Percentiles rank a stretch among this genome's conserved stretches.
Conservation (phyloP, 192 early-diverging fungal genomes). For the Dispira parvispora region DNA sequence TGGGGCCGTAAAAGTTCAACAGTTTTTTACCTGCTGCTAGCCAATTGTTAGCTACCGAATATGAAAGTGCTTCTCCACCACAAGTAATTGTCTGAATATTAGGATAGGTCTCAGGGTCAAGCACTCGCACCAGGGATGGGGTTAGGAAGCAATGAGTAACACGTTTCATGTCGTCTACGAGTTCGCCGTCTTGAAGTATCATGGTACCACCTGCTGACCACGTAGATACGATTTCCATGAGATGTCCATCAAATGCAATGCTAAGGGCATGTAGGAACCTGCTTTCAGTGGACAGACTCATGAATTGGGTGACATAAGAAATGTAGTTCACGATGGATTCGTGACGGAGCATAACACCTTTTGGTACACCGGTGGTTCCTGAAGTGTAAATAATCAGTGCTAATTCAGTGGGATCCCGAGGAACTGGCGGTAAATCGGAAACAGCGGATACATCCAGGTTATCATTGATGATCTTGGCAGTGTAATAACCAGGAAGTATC, state of each 20-base stretch:
- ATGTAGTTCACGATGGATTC: background rate
- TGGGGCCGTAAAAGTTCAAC: background rate
- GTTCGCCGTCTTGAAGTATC: slow-evolving; percentile 6
- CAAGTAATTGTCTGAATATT: background rate
- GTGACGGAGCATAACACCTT: background rate
- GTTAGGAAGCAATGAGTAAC: background rate
- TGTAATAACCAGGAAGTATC: background rate
- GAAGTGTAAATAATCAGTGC: slow-evolving; percentile 8
- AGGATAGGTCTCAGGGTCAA: background rate
- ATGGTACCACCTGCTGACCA: background rate
- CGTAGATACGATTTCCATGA: background rate
- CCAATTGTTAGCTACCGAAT: no score
- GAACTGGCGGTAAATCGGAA: background rate
- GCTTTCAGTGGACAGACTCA: background rate
- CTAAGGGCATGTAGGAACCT: slow-evolving; percentile 5
- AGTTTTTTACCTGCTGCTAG: background rate
- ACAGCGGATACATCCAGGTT: background rate
- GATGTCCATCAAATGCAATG: background rate
- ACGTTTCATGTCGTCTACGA: background rate
- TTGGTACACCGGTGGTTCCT: slow-evolving; percentile 6
- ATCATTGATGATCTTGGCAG: background rate
- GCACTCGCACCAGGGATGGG: background rate
- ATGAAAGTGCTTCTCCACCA: background rate
- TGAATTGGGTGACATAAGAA: no score
- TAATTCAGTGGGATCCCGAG: background rate